Base-by-base conservation (phyloP, 768 basidiomycete species). In the Boletus pseudopeckii region DNA sequence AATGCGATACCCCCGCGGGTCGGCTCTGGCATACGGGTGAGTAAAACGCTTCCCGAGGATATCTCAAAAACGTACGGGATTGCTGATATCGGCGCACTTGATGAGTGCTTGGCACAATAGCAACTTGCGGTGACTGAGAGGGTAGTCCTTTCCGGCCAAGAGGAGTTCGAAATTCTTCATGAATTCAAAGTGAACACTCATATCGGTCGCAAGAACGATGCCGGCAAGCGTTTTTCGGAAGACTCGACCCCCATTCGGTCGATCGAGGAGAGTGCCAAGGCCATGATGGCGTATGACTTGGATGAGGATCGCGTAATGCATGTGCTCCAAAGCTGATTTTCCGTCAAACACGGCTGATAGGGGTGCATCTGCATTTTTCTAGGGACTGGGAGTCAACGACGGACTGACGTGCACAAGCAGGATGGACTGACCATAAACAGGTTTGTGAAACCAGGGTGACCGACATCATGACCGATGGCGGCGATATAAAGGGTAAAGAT, bases 81-180 rank as follows among this genome's bases (percentile, higher is more conserved):
- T 99, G 68, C 92, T 94, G 64, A 99, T 98, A 73, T 99, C 97
- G 17, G 96, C 94, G 64, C 95, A 97, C 72, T 99, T 98, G 69
- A 99, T 85, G 48, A 99, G 74, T 4, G 90, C 89, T 64, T 98
- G 93, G 66, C 92, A 96, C 22, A 93, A 70, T 49, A 96, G 71
- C 24, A 89, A 75, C 60, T 88, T 79, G 50, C 84, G 80, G 59
- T 72, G 65, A 48, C 73, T 72, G 41, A 80, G 62, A 10, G 77
- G 64, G 17, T 62, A 66, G 20, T 71, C 71, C 13, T 67, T 59
- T 20, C 77, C 80, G 4, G 69, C 64, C 37, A 86, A 70, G 24
- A 85, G 64, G 7, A 66, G 65, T 57, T 76, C 69, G 57, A 96
- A 84, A 39, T 82, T 75, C 38, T 74, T 67, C 80, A 98, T 94